A percentile compares a stretch with the other conserved stretches of the same genome.
Conservation (phyloP, 306 rosid genomes). For the Cicer chorassanicum region DNA sequence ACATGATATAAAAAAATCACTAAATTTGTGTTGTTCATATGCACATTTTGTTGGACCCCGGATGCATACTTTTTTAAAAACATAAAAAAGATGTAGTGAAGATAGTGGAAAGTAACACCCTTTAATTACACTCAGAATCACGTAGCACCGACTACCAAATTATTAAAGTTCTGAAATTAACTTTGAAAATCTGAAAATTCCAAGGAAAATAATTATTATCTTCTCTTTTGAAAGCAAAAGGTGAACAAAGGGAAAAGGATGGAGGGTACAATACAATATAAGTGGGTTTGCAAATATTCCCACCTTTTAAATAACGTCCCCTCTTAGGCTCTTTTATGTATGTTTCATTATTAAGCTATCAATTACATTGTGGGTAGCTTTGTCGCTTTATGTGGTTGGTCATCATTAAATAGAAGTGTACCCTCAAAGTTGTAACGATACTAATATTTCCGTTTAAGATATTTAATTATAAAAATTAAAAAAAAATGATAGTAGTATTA, state of each 20-base stretch:
- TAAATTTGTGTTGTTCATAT: no score
- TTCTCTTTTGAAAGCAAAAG: slow-evolving; percentile 40
- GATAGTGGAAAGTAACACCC: not conserved
- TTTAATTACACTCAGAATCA: slow-evolving; percentile 1
- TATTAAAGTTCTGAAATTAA: slow-evolving; percentile 25
- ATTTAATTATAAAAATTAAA: no score
- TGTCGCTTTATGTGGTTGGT: slow-evolving; percentile 47
- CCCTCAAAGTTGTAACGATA: slow-evolving; percentile 12
- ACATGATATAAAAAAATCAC: no score
- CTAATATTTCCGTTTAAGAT: not conserved
- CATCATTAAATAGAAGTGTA: slow-evolving; percentile 6
- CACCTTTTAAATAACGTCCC: slow-evolving; percentile 8
- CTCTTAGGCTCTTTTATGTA: no score
- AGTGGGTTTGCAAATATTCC: slow-evolving; percentile 45
- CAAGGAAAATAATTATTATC: slow-evolving; percentile 33
- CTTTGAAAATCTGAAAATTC: slow-evolving; percentile 34
- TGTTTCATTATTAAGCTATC: slow-evolving; percentile 17
- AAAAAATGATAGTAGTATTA: no score
- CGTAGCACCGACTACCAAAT: slow-evolving; percentile 3
- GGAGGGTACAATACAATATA: not conserved
- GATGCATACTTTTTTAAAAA: no score
- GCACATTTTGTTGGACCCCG: no score
- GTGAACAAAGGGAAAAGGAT: not conserved
- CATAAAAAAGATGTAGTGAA: no score
- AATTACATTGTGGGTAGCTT: slow-evolving; percentile 32